Conservation (phyloP, 768 basidiomycete species). For the Rhizopogon salebrosus region DNA sequence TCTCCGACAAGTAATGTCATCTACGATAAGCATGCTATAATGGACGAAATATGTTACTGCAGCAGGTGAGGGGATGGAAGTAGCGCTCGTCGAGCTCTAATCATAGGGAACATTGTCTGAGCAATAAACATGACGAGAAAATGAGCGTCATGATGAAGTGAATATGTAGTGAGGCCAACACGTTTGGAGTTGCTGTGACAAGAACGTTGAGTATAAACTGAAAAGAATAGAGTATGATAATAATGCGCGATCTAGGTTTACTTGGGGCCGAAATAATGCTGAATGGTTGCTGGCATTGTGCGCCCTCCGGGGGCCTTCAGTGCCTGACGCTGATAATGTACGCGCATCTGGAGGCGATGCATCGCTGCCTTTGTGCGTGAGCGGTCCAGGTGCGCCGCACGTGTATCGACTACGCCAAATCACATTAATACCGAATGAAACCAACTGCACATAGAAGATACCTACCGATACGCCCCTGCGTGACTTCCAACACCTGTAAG, state of each 20-base stretch:
- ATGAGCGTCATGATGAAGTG: neutral
- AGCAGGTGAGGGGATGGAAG: neutral
- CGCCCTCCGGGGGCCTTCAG: constrained; percentile 18
- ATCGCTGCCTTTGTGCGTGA: constrained; percentile 67
- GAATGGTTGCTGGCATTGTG: constrained; percentile 21
- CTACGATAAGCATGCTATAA: constrained; percentile 11
- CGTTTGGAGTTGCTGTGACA: neutral
- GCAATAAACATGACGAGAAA: neutral
- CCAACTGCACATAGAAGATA: constrained; percentile 2
- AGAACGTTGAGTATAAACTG: no score
- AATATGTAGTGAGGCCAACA: neutral
- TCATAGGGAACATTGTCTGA: neutral
- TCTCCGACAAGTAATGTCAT: neutral
- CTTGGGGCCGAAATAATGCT: constrained; percentile 25
- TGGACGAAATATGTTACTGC: constrained; percentile 19
- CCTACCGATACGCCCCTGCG: constrained; percentile 63
- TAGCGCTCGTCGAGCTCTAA: neutral
- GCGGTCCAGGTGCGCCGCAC: constrained; percentile 71
- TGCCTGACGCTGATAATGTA: constrained; percentile 54
- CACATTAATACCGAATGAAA: neutral
- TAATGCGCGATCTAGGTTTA: neutral
- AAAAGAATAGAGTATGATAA: neutral
- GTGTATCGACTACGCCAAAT: constrained; percentile 52
- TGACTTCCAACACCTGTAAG: constrained; percentile 39
- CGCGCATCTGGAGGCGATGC: constrained; percentile 57